Percentiles rank a stretch among this genome's conserved stretches.
These are phyloP conservation scores for Quercus wislizeni DNA, from an alignment of 306 rosid genomes.

Conservation along the genomic window DNA sequence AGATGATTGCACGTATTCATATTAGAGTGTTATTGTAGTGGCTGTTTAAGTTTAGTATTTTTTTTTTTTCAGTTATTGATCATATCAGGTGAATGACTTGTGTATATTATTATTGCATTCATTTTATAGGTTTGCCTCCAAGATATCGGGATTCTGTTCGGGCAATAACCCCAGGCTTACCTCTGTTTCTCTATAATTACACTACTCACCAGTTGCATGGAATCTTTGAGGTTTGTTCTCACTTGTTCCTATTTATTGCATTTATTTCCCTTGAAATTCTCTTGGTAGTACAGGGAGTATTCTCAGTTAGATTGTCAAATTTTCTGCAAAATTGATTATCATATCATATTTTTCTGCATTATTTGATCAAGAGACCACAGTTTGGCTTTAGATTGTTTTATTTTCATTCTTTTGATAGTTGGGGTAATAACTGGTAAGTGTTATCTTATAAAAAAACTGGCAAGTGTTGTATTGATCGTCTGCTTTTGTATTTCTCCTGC, in stretches of 20 bases:
- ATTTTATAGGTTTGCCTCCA: conserved; percentile 82
- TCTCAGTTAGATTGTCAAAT: neutral
- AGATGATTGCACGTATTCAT: neutral
- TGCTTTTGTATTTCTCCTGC: too few relatives aligned
- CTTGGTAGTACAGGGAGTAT: neutral
- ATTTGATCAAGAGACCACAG: neutral
- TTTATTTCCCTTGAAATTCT: conserved; percentile 12
- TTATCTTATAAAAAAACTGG: too few relatives aligned
- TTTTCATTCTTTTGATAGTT: neutral
- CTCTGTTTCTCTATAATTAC: conserved; percentile 90
- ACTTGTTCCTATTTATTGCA: neutral
- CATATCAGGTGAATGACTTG: conserved; percentile 1
- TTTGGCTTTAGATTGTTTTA: neutral
- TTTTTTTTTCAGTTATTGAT: neutral
- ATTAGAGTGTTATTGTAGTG: neutral
- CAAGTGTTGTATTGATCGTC: too few relatives aligned
- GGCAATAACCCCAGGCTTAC: conserved; percentile 92
- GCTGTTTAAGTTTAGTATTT: neutral
- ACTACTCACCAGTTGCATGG: conserved; percentile 98
- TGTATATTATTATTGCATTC: conserved; percentile 16
- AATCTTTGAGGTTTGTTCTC: conserved; percentile 74
- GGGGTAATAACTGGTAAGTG: too few relatives aligned
- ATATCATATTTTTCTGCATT: neutral
- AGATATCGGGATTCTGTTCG: conserved; percentile 95
- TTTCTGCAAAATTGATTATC: neutral